Evolutionary conservation across 352 stramenopile species (phyloP), one percentile per base, ranked within the genome.

Genomic region (Lagenidium giganteum): DNA sequence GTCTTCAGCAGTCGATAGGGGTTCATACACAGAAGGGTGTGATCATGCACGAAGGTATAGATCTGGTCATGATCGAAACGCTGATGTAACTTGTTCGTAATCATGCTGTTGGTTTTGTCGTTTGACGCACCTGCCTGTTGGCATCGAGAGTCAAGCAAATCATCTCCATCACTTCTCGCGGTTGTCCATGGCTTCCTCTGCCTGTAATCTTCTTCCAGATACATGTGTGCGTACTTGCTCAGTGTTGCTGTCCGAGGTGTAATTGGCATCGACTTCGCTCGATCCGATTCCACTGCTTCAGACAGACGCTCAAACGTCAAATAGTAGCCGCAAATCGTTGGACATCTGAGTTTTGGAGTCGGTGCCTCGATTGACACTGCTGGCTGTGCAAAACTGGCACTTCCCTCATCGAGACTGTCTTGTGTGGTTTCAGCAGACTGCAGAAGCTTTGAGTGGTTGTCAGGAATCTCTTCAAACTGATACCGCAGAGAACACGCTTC

Each of bases 141-240:
- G 5, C 22, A 24, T 8, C 31, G 16, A 1, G 30, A 43, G 8
- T 16, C 25, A 20, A 47, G 41, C 6, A 60, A 17, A 22, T 87
- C 34, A 34, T 88, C 79, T 5, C 56, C 62, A 5, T 41, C 14
- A 0, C 41, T 42, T 8, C 75, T 61, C 33, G 73, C 57, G 47
- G 73, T 70, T 39, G 47, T 71, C 79, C 79, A 91, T 8, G 73
- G 74, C 40, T 67, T 69, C 26, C 70, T 67, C 21, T 58, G 44
- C 21, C 67, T 64, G 35, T 65, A 62, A 42, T 85, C 73, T 44
- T 83, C 77, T 52, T 72, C 54, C 3, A 87, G 35, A 53, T 88
- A 91, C 21, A 91, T 37, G 16, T 85, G 72, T 12, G 71, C 73
- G 36, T 91, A 91, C 47, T 91, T 91, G n/a, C 70, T 64, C 16